These are phyloP conservation scores for Diatrype stigma DNA, from an alignment of 2,329 filamentous ascomycete genomes.

Conservation along the genomic window DNA sequence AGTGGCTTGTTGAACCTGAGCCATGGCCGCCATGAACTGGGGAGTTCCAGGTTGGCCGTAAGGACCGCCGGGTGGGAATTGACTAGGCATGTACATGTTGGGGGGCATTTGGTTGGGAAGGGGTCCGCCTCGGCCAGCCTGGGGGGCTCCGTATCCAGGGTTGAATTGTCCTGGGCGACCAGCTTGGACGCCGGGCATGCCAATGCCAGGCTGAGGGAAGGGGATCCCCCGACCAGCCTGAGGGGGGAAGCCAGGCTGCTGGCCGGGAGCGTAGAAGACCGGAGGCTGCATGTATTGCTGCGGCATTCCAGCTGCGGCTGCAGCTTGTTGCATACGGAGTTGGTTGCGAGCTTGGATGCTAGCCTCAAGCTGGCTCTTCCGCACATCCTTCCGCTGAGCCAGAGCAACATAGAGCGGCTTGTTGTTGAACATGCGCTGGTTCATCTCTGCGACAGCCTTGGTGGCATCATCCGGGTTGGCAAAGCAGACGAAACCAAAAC, in stretches of 20 bases:
- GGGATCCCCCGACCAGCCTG: constrained; percentile 62
- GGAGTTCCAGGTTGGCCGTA: constrained; percentile 78
- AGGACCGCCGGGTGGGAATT: constrained; percentile 73
- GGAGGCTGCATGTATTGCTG: constrained; percentile 83
- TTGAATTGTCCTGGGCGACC: constrained; percentile 80
- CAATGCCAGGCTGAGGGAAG: constrained; percentile 61
- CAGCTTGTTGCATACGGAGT: constrained; percentile 95
- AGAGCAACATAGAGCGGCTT: constrained; percentile 98
- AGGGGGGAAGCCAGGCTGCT: constrained; percentile 68
- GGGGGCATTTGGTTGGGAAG: constrained; percentile 84
- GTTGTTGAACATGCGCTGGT: constrained; percentile 96
- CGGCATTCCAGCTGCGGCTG: constrained; percentile 83
- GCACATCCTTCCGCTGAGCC: constrained; percentile 98
- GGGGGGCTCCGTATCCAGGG: constrained; percentile 75
- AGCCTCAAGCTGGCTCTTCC: constrained; percentile 98
- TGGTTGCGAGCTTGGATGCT: constrained; percentile 99
- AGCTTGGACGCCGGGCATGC: constrained; percentile 68
- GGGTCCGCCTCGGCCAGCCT: constrained; percentile 75
- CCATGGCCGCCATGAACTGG: constrained; percentile 77
- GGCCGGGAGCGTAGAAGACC: constrained; percentile 86
- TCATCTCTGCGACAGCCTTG: constrained; percentile 99
- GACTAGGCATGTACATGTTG: constrained; percentile 78
- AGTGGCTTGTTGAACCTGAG: constrained; percentile 65
- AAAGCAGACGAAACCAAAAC: constrained; percentile 99
- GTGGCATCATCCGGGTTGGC: constrained; percentile 98